Conservation (phyloP, 2,329 filamentous ascomycete genomes). For the Teratosphaeria destructans region DNA sequence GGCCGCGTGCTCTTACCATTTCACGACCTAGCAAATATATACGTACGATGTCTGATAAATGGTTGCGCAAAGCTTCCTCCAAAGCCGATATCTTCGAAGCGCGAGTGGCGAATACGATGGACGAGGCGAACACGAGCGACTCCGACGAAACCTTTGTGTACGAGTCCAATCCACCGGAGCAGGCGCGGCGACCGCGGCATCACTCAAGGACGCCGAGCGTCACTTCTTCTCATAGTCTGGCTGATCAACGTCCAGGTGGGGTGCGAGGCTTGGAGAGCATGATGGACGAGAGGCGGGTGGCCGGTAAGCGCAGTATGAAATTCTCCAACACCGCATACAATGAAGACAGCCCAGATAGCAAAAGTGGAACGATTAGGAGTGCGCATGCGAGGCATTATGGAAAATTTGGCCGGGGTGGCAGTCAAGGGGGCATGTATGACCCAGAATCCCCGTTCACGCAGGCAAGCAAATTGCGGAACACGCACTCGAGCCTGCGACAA, state of each 20-base stretch:
- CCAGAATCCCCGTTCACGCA: slow-evolving; percentile 70
- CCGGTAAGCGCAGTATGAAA: slow-evolving; percentile 88
- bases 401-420: slow-evolving; percentile 63
- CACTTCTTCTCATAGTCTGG: slow-evolving; percentile 65
- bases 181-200: slow-evolving; percentile 56
- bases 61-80: slow-evolving; percentile 57
- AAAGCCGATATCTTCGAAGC: slow-evolving; percentile 98
- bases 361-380: slow-evolving; percentile 33
- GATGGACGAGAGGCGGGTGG: slow-evolving; percentile 54
- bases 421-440: slow-evolving; percentile 62
- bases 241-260: slow-evolving; percentile 43
- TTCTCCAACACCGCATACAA: slow-evolving; percentile 73
- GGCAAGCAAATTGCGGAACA: slow-evolving; percentile 53
- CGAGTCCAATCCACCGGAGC: slow-evolving; percentile 78
- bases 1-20: neutral
- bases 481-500: slow-evolving; percentile 29
- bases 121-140: slow-evolving; percentile 91
- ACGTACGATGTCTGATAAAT: slow-evolving; percentile 17
- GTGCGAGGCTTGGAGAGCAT: slow-evolving; percentile 57
- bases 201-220: slow-evolving; percentile 93
- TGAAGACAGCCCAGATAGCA: slow-evolving; percentile 38
- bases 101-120: slow-evolving; percentile 89
- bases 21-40: slow-evolving; percentile 6
- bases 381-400: slow-evolving; percentile 67
- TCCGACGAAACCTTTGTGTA: slow-evolving; percentile 99